These are phyloP conservation scores for Candida vartiovaarae DNA, from an alignment of 805 yeast genomes.

Conservation along the genomic window DNA sequence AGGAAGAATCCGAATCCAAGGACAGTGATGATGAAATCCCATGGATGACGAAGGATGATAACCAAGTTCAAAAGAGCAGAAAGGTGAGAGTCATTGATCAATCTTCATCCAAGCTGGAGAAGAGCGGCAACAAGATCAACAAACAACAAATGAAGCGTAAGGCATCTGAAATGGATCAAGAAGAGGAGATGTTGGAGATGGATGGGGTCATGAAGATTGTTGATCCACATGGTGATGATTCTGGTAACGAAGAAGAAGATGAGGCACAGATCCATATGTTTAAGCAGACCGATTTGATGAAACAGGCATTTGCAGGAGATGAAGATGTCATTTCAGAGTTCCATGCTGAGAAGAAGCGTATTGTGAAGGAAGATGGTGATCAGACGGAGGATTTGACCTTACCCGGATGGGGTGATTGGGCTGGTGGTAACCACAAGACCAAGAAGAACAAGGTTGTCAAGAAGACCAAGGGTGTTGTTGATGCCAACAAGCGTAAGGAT, in stretches of 20 bases:
- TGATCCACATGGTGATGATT: constrained; percentile 37
- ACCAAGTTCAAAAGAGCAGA: constrained; percentile 31
- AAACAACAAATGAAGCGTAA: constrained; percentile 27
- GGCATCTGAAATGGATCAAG: constrained; percentile 30
- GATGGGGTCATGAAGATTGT: constrained; percentile 47
- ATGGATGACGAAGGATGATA: constrained; percentile 35
- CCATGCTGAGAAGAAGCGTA: constrained; percentile 63
- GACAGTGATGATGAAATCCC: constrained; percentile 35
- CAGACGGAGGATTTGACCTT: constrained; percentile 76
- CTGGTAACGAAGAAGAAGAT: constrained; percentile 35
- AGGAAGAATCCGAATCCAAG: not conserved
- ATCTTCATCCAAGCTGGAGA: constrained; percentile 42
- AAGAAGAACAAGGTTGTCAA: constrained; percentile 56
- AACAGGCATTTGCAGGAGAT: constrained; percentile 96
- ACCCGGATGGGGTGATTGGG: constrained; percentile 99
- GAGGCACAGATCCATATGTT: constrained; percentile 45
- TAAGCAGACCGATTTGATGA: constrained; percentile 73
- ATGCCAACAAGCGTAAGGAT: constrained; percentile 69
- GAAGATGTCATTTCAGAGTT: constrained; percentile 85
- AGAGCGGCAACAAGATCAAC: constrained; percentile 29
- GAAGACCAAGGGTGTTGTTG: constrained; percentile 64
- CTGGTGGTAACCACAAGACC: constrained; percentile 49
- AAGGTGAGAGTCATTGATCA: constrained; percentile 42
- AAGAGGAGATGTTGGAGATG: constrained; percentile 36
- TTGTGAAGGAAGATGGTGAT: constrained; percentile 74